Percentiles rank a stretch among this genome's conserved stretches.
These are phyloP conservation scores for Endoconidiophora laricicola DNA, from an alignment of 2,329 filamentous ascomycete species.

Conservation along the genomic window DNA sequence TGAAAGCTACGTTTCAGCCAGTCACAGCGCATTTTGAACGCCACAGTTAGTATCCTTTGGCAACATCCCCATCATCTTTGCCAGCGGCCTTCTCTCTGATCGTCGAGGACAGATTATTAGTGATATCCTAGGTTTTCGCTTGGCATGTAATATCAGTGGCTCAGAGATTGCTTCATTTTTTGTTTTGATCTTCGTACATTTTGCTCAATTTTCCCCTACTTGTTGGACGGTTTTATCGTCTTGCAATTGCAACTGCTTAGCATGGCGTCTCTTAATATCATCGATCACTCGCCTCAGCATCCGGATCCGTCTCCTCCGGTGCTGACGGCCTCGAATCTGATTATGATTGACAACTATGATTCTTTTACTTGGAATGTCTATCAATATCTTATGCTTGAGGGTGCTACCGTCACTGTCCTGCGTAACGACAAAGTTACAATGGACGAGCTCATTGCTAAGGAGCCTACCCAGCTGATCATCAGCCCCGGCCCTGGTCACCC, in stretches of 20 bases:
- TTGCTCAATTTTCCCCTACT: background rate
- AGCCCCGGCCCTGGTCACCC: slow-evolving; percentile 94
- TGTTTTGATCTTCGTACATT: background rate
- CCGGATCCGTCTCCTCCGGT: slow-evolving; percentile 58
- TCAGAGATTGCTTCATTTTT: background rate
- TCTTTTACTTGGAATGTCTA: slow-evolving; percentile 99
- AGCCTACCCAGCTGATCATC: slow-evolving; percentile 85
- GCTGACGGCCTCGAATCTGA: slow-evolving; percentile 68
- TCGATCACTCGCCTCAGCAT: slow-evolving; percentile 78
- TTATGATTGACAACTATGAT: slow-evolving; percentile 98
- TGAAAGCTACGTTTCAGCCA: background rate
- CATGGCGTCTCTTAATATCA: slow-evolving; percentile 34
- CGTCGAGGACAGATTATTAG: too few relatives aligned
- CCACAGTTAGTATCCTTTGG: too few relatives aligned
- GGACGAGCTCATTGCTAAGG: slow-evolving; percentile 64
- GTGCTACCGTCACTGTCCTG: slow-evolving; percentile 74
- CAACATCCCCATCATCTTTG: too few relatives aligned
- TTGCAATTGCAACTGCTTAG: slow-evolving; percentile 15
- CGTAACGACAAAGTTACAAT: slow-evolving; percentile 85
- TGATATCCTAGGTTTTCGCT: too few relatives aligned
- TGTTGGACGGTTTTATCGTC: background rate
- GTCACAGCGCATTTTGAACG: background rate
- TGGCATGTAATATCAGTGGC: too few relatives aligned
- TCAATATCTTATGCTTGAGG: slow-evolving; percentile 93
- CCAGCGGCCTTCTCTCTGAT: too few relatives aligned